phyloP scores from a whole-genome alignment of 495 filamentous ascomycete genomes.

The Letharia columbiana region DNA sequence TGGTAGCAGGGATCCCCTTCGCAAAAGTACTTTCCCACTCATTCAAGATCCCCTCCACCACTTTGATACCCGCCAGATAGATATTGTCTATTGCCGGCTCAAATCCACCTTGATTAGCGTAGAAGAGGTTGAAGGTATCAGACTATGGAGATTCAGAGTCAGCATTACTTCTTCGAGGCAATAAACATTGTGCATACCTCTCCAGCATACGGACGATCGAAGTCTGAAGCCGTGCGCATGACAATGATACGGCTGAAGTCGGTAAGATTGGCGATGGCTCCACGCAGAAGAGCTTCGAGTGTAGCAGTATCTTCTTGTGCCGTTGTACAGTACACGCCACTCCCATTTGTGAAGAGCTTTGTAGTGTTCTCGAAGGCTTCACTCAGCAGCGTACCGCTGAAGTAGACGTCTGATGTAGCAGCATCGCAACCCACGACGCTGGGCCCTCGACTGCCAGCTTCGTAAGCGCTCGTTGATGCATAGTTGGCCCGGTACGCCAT shows the following conservation, averaged over 20 bases:
- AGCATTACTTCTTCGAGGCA: neutral
- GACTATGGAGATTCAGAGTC: slow-evolving; percentile 13
- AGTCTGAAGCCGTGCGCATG: slow-evolving; percentile 66
- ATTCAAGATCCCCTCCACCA: slow-evolving; percentile 56
- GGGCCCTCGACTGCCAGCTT: slow-evolving; percentile 44
- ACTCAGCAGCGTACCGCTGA: slow-evolving; percentile 50
- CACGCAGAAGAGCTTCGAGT: slow-evolving; percentile 58
- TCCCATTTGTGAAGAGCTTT: slow-evolving; percentile 56
- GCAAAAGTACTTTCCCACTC: slow-evolving; percentile 53
- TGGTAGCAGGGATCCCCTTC: slow-evolving; percentile 50
- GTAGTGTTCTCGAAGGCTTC: slow-evolving; percentile 61
- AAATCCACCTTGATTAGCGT: slow-evolving; percentile 51
- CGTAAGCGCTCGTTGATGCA: slow-evolving; percentile 37
- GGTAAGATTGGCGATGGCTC: slow-evolving; percentile 42
- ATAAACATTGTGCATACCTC: slow-evolving; percentile 22
- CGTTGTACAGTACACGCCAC: slow-evolving; percentile 57
- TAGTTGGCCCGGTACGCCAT: slow-evolving; percentile 54
- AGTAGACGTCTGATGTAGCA: slow-evolving; percentile 66
- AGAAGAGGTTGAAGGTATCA: slow-evolving; percentile 48
- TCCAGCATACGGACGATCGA: slow-evolving; percentile 58
- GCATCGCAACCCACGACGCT: slow-evolving; percentile 57
- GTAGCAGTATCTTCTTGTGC: slow-evolving; percentile 72
- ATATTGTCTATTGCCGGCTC: slow-evolving; percentile 53
- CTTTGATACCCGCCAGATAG: slow-evolving; percentile 56
- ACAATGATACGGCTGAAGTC: slow-evolving; percentile 63